Evolutionary conservation across 2,329 filamentous ascomycete species (phyloP), one percentile per base, ranked within the genome.

Genomic region (Talaromyces sp.): DNA sequence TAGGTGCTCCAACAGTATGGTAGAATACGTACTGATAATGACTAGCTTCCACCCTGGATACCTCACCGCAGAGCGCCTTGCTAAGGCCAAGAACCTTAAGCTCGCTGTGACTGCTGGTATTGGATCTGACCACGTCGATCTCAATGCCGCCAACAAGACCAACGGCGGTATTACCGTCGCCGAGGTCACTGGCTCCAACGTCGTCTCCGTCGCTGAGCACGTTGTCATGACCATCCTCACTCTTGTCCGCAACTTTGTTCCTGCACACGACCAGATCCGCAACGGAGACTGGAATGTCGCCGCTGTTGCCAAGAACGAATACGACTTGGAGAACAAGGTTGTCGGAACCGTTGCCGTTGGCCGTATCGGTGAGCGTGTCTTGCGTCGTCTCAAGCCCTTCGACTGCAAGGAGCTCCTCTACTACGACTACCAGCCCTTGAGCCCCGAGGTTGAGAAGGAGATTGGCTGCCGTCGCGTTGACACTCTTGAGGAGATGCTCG

Each of bases 321-420:
- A 89, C 80, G 95, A 99, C 77, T 89, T 99, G 65, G 95, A 98
- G 87, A 85, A 86, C 85, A 99, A 99, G 89, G 91, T 96, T 58
- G 95, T 99, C 73, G 95, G 95, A 75, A 99, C 95, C 77, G 95
- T 99, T 67, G 95, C 91, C 75, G 93, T 98, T 69, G 95, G 95
- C 79, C 92, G 95, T 79, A 99, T 99, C 75, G 95, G 95, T 75
- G 93, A 98, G 89, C 93, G 95, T 82, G 95, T 99, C 66, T 88
- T 99, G 73, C 91, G 94, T 80, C 89, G 95, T 71, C 90, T 99
- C 75, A 96, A 96, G 89, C 85, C 93, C 71, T 99, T 99, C 78
- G 94, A 97, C 86, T 99, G 95, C 92, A 97, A 97, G 89, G 94
- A 98, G 86, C 88, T 99, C 60, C 88, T 98, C 70, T 99, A 99